These are phyloP conservation scores for Neofusicoccum sp. DNA, from an alignment of 2,329 filamentous ascomycete species.

Conservation along the genomic window DNA sequence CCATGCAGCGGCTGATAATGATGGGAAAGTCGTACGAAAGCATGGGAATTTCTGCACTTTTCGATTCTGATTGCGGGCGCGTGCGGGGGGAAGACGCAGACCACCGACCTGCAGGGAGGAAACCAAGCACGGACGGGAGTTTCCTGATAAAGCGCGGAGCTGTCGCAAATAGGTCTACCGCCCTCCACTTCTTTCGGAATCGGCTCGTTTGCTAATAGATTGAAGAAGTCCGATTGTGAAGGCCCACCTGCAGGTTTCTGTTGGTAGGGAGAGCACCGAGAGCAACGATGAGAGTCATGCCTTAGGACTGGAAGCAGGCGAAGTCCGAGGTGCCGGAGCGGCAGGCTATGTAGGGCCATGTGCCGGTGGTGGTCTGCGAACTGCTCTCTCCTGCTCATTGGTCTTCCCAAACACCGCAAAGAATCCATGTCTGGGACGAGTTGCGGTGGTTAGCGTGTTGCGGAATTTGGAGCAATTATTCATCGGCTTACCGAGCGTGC, in stretches of 20 bases:
- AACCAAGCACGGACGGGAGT: not conserved
- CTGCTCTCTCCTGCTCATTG: no score
- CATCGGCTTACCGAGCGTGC: no score
- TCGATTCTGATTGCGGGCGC: no score
- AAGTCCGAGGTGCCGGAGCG: not conserved
- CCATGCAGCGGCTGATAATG: not conserved
- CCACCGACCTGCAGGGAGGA: not conserved
- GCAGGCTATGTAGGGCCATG: not conserved
- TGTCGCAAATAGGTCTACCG: not conserved
- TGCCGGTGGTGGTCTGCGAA: no score
- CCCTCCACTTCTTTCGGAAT: not conserved
- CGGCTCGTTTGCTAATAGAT: not conserved
- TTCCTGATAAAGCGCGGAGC: not conserved
- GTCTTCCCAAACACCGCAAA: no score
- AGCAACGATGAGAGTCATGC: not conserved
- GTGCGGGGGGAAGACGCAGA: not conserved
- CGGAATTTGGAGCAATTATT: no score
- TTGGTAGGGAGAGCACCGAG: no score
- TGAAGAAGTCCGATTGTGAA: not conserved
- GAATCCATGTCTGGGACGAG: no score
- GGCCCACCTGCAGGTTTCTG: not conserved
- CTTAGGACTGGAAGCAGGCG: not conserved
- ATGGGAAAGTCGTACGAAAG: constrained; percentile 1
- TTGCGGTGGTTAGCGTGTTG: no score
- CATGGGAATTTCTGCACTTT: not conserved